Evolutionary conservation across 495 filamentous ascomycete species (phyloP), one percentile per base, ranked within the genome.

Genomic region (Halenospora varia): DNA sequence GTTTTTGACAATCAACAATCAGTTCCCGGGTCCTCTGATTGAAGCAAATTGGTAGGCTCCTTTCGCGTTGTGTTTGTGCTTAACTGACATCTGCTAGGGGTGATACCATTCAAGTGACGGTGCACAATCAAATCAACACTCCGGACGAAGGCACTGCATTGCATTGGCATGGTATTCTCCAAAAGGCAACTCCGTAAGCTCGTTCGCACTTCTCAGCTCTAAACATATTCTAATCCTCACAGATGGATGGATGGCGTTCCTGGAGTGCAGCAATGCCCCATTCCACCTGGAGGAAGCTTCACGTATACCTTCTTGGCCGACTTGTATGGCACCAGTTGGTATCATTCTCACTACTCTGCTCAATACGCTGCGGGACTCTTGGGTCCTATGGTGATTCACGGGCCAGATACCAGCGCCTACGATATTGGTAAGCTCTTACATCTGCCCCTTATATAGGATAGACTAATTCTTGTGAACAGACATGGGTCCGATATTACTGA

Each of bases 291-390:
- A 17, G 59, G 68, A 2, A 63, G 54, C 15, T 64, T 71, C 41
- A 83, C 77, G 0, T 86, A 87, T 62, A 73, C 56, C 19, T 86
- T 79, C 56, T 60, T 67, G 9, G 79, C 73, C 0, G 71, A 66
- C 3, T 74, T 67, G n/a, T 87, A 88, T 60, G 86, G 84, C 0
- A 80, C 79, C 0, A 70, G 75, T 3, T 89, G 82, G 83, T 88
- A 86, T 52, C 85, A 87, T 63, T 76, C 71, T 40, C 85, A 88
- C 62, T 85, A 78, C 62, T 75, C 74, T 11, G 68, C 78, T 15
- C 83, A 88, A 61, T 75, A 76, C 55, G 73, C 70, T 23, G 74
- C 77, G 41, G 80, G 80, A 3, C 61, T 77, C 6, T 64, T 75
- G 25, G 80, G 80, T 15, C 60, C 71, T 2, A 71, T 82, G 20